These are phyloP conservation scores for Dalbergia oliveri DNA, from an alignment of 306 rosid genomes.

Conservation along the genomic window DNA sequence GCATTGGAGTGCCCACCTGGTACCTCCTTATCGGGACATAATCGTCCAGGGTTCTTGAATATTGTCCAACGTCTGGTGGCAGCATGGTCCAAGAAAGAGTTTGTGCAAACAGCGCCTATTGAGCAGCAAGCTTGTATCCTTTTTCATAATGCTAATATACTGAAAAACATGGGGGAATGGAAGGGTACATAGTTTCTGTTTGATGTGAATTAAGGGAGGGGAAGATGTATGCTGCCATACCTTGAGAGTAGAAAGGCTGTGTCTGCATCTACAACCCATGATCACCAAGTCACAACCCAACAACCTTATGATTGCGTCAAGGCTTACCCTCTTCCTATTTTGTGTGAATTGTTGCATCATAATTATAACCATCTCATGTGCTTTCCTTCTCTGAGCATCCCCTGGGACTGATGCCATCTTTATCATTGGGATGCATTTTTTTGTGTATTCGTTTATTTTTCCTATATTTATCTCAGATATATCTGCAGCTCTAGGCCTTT, in stretches of 20 bases:
- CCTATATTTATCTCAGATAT: slow-evolving; percentile 72
- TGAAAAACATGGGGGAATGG: slow-evolving; percentile 25
- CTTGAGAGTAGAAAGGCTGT: no score
- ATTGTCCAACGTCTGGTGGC: slow-evolving; percentile 66
- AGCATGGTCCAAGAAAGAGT: slow-evolving; percentile 87
- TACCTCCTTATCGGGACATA: slow-evolving; percentile 54
- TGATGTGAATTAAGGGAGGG: slow-evolving; percentile 30
- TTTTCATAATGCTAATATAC: slow-evolving; percentile 41
- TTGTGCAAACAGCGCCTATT: slow-evolving; percentile 83
- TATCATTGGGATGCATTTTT: slow-evolving; percentile 30
- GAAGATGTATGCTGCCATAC: no score
- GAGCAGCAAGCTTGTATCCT: slow-evolving; percentile 99
- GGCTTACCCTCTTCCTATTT: slow-evolving; percentile 32
- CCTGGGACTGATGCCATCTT: slow-evolving; percentile 37
- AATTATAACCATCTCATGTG: background rate
- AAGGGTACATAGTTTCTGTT: background rate
- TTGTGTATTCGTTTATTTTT: slow-evolving; percentile 41
- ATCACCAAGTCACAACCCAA: slow-evolving; percentile 4
- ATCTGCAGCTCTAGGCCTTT: slow-evolving; percentile 90
- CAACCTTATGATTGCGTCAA: background rate
- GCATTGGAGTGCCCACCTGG: slow-evolving; percentile 78
- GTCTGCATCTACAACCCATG: slow-evolving; percentile 29
- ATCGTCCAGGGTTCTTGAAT: slow-evolving; percentile 55
- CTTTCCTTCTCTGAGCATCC: slow-evolving; percentile 39
- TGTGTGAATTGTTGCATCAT: slow-evolving; percentile 31